Base-by-base conservation (phyloP, 2,329 filamentous ascomycete species). In the Botryotinia globosa region DNA sequence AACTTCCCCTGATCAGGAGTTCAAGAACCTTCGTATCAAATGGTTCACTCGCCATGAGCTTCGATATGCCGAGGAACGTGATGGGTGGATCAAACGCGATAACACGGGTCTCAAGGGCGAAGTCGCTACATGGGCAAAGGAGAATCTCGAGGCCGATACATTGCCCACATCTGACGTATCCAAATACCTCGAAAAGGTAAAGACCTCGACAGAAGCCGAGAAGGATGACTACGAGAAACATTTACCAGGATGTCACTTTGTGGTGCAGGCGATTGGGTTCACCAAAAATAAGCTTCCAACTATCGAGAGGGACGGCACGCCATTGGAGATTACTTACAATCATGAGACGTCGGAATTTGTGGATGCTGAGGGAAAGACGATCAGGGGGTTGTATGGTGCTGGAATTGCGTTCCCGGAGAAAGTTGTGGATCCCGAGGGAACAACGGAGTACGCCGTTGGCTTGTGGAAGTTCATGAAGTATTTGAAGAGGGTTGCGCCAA, bases 401-500 rank as follows among this genome's bases (percentile, higher is more conserved):
- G 89, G 89, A 0, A 91, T 91, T 76, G 89, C 88, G 0, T 91
- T 87, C 76, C 89, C 89, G 0, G 87, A 90, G 78, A 82, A 84
- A 37, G 88, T 90, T 9, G 84, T 84, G 14, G 89, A 91, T 81
- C 89, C 88, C 1, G 81, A 85, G 58, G 88, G 88, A 0, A 90
- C 90, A 78, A 85, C 88, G 12, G 88, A 90, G 80, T 83, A 85
- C 77, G 87, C 87, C 0, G 89, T 91, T 68, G 89, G 89, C 0
- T 86, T 90, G 78, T 89, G 84, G 78, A 91, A 91, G 80, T 91
- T 91, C 75, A 90, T 90, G 88, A 88, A 85, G 64, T 90, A 86
- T 76, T 80, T 89, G 71, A 87, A 87, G 80, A 84, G 83, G 74
- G 87, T 88, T 7, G 82, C 84, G 32, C 87, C 86, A 25, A 80